A percentile compares a stretch with the other conserved stretches of the same genome.
phyloP scores from a whole-genome alignment of 1,139 yeast genomes.

The Debaryomyces psychrophilus region DNA sequence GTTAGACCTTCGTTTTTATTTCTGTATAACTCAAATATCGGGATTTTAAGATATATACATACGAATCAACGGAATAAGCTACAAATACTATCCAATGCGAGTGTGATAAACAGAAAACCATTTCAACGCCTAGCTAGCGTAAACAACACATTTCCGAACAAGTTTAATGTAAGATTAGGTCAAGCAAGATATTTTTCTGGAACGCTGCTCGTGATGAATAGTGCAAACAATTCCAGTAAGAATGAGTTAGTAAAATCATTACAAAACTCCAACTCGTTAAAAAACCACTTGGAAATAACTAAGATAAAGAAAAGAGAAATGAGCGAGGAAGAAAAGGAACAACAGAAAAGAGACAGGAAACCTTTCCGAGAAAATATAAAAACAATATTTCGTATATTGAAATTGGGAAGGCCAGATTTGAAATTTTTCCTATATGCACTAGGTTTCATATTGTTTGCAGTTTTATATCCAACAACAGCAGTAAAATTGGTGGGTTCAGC shows the following conservation, averaged over 20 bases:
- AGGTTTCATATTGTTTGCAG: conserved; percentile 49
- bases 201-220: conserved; percentile 8
- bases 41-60: conserved; percentile 6
- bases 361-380: conserved; percentile 38
- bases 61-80: not conserved
- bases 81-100: not conserved
- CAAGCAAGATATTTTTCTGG: conserved; percentile 4
- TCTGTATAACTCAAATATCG: conserved; percentile 2
- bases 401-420: conserved; percentile 45
- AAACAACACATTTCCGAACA: not conserved
- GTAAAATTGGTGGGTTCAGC: conserved; percentile 53
- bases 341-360: conserved; percentile 29
- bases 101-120: not conserved
- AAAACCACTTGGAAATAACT: conserved; percentile 35
- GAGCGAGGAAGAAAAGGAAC: conserved; percentile 39
- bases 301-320: conserved; percentile 30
- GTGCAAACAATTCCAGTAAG: conserved; percentile 1
- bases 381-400: conserved; percentile 42
- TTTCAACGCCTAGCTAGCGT: not conserved
- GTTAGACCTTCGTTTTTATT: conserved; percentile 5
- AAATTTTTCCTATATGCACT: conserved; percentile 44
- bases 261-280: conserved; percentile 27
- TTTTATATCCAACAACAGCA: conserved; percentile 49
- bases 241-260: conserved; percentile 15
- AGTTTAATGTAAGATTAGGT: not conserved